Conservation (phyloP, 129 eudicot species). For the Deinandra increscens region DNA sequence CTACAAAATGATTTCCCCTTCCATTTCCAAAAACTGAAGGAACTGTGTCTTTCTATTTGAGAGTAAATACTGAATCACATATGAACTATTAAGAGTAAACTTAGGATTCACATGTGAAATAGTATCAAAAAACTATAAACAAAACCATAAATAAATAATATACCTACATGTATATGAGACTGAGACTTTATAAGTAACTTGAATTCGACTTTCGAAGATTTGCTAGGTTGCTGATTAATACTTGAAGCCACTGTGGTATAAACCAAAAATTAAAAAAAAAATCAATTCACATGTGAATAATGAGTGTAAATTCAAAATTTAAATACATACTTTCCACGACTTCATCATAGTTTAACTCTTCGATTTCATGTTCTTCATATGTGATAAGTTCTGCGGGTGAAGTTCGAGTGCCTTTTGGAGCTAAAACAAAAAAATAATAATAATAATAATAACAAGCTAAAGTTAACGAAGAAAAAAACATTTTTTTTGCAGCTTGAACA, state of each 20-base stretch:
- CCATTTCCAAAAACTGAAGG: background rate
- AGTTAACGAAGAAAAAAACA: too few relatives aligned
- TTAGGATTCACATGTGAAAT: background rate
- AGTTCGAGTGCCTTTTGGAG: too few relatives aligned
- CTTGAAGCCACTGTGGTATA: background rate
- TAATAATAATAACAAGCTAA: too few relatives aligned
- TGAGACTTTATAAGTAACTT: background rate
- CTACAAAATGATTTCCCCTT: background rate
- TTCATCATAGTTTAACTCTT: too few relatives aligned
- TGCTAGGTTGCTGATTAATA: background rate
- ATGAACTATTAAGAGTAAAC: background rate
- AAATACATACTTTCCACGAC: too few relatives aligned
- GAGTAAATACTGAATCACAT: background rate
- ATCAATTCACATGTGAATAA: too few relatives aligned
- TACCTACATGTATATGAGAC: background rate
- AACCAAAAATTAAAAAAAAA: too few relatives aligned
- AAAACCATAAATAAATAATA: background rate
- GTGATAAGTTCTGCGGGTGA: too few relatives aligned
- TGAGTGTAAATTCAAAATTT: too few relatives aligned
- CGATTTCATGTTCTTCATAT: too few relatives aligned
- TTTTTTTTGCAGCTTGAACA: too few relatives aligned
- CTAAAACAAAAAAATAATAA: too few relatives aligned
- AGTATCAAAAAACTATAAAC: background rate
- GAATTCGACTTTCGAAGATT: background rate
- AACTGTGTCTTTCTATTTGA: background rate